phyloP scores from a whole-genome alignment of 2,329 filamentous ascomycete genomes.

The Elsinoe necatrix region DNA sequence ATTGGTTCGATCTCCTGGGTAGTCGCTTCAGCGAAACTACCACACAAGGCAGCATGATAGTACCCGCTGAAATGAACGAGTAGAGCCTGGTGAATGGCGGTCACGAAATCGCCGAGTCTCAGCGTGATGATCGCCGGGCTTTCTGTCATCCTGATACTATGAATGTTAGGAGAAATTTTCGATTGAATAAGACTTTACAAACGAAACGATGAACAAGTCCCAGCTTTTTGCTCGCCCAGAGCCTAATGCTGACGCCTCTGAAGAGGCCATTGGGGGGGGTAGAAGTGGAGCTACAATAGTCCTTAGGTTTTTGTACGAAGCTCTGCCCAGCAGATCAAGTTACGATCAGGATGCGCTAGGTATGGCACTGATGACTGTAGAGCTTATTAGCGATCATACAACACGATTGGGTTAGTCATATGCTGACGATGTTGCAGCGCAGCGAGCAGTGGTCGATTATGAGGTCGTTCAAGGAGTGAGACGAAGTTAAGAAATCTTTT shows the following conservation, averaged over 20 bases:
- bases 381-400: no score
- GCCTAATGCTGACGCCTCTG: background rate
- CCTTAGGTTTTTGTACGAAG: no score
- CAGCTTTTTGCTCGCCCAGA: background rate
- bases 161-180: background rate
- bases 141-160: background rate
- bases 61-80: slow-evolving; percentile 4
- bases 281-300: no score
- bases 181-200: background rate
- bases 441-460: background rate
- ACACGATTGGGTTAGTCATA: no score
- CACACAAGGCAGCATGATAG: background rate
- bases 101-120: background rate
- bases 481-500: background rate
- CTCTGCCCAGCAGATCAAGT: no score
- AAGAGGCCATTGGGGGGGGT: no score
- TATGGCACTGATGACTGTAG: no score
- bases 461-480: background rate
- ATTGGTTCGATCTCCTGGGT: background rate
- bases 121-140: background rate
- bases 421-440: background rate
- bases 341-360: no score
- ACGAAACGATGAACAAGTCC: background rate
- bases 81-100: background rate
- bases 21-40: background rate